Conservation (phyloP, 2,329 filamentous ascomycete species). For the Rhynchosporium secalis region DNA sequence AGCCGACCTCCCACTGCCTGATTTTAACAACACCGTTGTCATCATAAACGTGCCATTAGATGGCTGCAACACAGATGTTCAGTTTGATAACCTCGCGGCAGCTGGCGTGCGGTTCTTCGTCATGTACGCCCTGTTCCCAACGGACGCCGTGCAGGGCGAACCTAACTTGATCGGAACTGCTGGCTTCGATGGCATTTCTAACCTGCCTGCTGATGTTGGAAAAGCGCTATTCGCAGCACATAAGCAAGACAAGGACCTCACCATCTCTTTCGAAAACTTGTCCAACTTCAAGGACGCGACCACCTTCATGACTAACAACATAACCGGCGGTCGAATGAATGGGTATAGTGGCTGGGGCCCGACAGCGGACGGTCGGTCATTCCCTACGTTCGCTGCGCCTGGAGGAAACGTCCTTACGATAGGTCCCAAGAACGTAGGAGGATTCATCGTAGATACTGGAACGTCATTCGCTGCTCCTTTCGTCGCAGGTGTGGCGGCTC, state of each 20-base stretch:
- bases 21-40: not conserved
- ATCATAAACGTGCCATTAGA: not conserved
- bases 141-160: not conserved
- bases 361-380: not conserved
- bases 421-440: constrained; percentile 38
- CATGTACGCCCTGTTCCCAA: not conserved
- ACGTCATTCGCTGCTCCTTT: constrained; percentile 44
- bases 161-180: not conserved
- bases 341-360: constrained; percentile 2
- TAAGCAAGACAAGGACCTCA: not conserved
- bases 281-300: not conserved
- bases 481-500: constrained; percentile 40
- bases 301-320: not conserved
- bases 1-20: not conserved
- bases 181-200: not conserved
- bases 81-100: not conserved
- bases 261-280: not conserved
- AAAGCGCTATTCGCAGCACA: not conserved
- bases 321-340: not conserved
- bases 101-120: not conserved
- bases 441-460: constrained; percentile 42
- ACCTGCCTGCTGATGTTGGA: not conserved
- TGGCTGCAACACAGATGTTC: not conserved
- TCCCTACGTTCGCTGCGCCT: constrained; percentile 32
- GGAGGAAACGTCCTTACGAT: constrained; percentile 42